These are phyloP conservation scores for Rhodotorula graminis DNA, from an alignment of 768 basidiomycete species.

Conservation along the genomic window DNA sequence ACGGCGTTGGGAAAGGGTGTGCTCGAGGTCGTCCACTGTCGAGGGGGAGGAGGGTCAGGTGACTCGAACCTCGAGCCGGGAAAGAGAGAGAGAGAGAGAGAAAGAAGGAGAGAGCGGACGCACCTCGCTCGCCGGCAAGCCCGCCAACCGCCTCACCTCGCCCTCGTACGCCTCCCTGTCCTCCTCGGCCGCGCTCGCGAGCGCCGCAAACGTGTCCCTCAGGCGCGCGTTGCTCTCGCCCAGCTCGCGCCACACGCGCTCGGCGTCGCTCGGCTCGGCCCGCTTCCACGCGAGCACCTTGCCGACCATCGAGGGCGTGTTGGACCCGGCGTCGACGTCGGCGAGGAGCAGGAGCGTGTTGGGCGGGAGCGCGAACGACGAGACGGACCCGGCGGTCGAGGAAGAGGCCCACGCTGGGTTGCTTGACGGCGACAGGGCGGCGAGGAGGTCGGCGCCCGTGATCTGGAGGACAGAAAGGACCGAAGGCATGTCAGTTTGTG, in stretches of 20 bases:
- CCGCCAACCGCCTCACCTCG: background rate
- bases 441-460: conserved; percentile 48
- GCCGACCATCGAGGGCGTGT: conserved; percentile 88
- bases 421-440: conserved; percentile 57
- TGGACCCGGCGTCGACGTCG: conserved; percentile 92
- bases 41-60: background rate
- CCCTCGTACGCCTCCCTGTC: conserved; percentile 5
- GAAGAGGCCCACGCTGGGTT: conserved; percentile 70
- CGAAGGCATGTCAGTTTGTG: too few relatives aligned
- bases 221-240: conserved; percentile 37
- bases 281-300: conserved; percentile 86
- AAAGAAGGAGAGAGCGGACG: background rate
- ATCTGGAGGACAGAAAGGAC: background rate
- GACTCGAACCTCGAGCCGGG: background rate
- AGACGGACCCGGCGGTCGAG: conserved; percentile 47
- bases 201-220: conserved; percentile 12
- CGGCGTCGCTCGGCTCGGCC: conserved; percentile 55
- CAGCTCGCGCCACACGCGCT: conserved; percentile 40
- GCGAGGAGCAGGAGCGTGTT: conserved; percentile 79
- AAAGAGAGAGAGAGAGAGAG: background rate
- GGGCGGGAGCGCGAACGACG: conserved; percentile 76
- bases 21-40: background rate
- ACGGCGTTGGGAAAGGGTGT: background rate
- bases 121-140: conserved; percentile 3
- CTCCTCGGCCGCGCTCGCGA: conserved; percentile 15